Evolutionary conservation across 1,284 basidiomycete genomes (phyloP), one percentile per base, ranked within the genome.

Genomic region (Boletus smithii): DNA sequence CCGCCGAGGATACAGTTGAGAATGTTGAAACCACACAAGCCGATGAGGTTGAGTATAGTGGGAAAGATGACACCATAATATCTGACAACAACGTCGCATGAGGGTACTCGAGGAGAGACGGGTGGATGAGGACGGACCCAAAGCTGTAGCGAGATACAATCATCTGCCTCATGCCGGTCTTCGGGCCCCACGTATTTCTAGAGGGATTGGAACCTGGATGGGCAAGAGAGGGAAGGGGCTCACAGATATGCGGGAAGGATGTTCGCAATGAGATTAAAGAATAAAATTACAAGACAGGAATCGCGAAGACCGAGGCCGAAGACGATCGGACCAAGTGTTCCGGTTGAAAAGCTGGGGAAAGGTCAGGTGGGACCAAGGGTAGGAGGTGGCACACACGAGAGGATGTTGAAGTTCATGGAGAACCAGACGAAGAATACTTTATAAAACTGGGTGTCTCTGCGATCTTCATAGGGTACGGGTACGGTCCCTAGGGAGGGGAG

Each of bases 81-180:
- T 38, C 85, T 88, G 57, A 16, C 13, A 45, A 17, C n/a, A 11
- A 29, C 5, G 30, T 34, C 14, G 9, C 1, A 41, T 38, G 9
- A 49, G 45, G 6, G 24, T 22, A 30, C 13, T 16, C 8, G 20
- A 39, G 42, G 45, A 8, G n/a, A 36, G 7, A 17, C 14, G 22
- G 36, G 17, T 31, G 33, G 35, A 43, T 24, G 24, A 30, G 5
- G 16, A 65, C 77, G 31, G 35, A 86, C 80, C 88, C 90, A 61
- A 91, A 90, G 30, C 80, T 83, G 66, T 85, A 88, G 20, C 87
- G 73, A 6, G 91, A 83, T 50, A 83, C 79, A 17, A 90, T 81
- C 87, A 94, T 91, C 58, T 93, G 91, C n/a, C 91, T 77, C 71
- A 94, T 78, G 8, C 91, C 92, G 0, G 88, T 73, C 63, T 83